Evolutionary conservation across 2,329 filamentous ascomycete species (phyloP).

Genomic region (Xylaria sp.): DNA sequence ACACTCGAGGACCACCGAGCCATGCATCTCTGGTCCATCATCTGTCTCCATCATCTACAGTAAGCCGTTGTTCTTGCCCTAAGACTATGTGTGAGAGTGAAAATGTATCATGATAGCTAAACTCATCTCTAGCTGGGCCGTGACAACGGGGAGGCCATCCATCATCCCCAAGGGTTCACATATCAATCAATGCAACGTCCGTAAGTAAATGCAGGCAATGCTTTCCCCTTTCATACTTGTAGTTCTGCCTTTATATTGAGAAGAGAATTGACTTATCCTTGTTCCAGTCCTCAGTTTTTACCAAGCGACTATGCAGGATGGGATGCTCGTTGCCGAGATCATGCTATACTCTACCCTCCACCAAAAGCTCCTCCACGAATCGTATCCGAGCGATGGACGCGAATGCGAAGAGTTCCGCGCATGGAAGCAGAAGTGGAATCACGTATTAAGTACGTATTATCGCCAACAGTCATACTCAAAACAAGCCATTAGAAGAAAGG

Average conservation of each 20-base stretch:
- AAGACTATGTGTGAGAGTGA: background rate
- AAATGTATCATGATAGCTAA: background rate
- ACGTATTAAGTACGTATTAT: slow-evolving; percentile 30
- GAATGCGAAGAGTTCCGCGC: slow-evolving; percentile 32
- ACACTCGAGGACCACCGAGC: slow-evolving; percentile 33
- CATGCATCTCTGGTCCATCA: slow-evolving; percentile 35
- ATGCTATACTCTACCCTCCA: slow-evolving; percentile 35
- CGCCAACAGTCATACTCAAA: background rate
- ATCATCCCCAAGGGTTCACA: slow-evolving; percentile 34
- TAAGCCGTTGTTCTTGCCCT: slow-evolving; percentile 18
- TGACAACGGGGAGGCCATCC: slow-evolving; percentile 37
- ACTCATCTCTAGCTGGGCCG: slow-evolving; percentile 34
- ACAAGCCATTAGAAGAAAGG: background rate
- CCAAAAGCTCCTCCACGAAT: slow-evolving; percentile 31
- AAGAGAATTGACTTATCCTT: background rate
- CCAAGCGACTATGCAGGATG: slow-evolving; percentile 38
- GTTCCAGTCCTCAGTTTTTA: slow-evolving; percentile 35
- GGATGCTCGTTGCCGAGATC: slow-evolving; percentile 38
- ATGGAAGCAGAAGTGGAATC: slow-evolving; percentile 35
- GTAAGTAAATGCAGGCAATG: slow-evolving; percentile 3
- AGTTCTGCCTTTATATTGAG: background rate
- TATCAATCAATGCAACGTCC: slow-evolving; percentile 37
- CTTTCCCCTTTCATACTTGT: too few relatives aligned
- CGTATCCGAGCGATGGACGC: slow-evolving; percentile 29
- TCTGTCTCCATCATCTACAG: slow-evolving; percentile 36